A percentile compares a stretch with the other conserved stretches of the same genome.
Conservation (phyloP, 495 filamentous ascomycete species). For the Lasiosphaeris hirsuta region DNA sequence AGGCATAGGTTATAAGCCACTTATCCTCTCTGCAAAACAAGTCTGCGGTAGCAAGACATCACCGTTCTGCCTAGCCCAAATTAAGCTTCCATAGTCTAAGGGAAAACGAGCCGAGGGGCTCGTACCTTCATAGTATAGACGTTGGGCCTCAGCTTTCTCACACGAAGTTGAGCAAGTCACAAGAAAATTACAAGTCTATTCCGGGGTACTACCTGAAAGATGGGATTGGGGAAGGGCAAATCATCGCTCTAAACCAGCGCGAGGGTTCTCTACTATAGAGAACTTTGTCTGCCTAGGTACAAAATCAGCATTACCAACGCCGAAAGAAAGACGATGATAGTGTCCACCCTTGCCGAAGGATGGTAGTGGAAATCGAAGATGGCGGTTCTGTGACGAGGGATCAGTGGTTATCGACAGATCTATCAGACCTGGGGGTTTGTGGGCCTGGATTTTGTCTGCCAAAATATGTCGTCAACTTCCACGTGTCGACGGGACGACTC, state of each 20-base stretch:
- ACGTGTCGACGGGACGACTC: background rate
- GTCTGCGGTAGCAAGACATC: too few species aligned
- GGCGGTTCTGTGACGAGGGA: conserved; percentile 6
- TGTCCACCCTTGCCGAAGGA: background rate
- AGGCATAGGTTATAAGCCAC: too few species aligned
- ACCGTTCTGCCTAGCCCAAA: too few species aligned
- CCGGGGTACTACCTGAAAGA: background rate
- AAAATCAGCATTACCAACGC: conserved; percentile 10
- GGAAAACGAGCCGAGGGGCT: too few species aligned
- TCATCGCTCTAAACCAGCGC: background rate
- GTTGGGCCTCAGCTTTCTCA: too few species aligned
- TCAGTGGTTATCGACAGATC: conserved; percentile 5
- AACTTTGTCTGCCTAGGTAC: background rate
- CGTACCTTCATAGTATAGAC: too few species aligned
- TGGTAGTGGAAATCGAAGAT: background rate
- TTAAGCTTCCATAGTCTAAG: too few species aligned
- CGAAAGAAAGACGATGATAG: conserved; percentile 1
- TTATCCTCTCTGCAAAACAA: too few species aligned
- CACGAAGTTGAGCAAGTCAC: background rate
- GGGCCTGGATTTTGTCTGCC: background rate
- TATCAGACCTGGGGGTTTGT: conserved; percentile 3
- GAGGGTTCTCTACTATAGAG: background rate
- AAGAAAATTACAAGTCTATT: background rate
- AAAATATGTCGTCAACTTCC: background rate
- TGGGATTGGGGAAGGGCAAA: background rate